Base-by-base conservation (phyloP, 306 rosid species). In the Parietaria judaica region DNA sequence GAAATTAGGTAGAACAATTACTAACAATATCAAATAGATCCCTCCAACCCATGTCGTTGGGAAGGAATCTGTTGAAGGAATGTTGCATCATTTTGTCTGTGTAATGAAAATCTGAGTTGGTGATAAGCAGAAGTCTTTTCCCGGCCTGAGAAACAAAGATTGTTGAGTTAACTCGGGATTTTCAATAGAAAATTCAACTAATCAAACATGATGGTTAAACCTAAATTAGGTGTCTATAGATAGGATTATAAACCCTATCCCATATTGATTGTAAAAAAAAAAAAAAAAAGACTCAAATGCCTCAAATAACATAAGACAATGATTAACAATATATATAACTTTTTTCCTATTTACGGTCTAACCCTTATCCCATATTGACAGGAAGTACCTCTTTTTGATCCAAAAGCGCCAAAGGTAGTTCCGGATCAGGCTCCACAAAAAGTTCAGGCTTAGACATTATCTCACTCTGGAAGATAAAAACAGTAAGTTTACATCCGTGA, bases 361-460 rank as follows among this genome's bases (percentile, higher is more conserved):
- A 23, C 31, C 31, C 31, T 23, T 23, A 23, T 23, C 31, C 31
- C 31, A 23, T 23, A 23, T 23, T 36, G 3, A 52, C 64, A 68
- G 52, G 52, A 5, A 54, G 51, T 69, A 86, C 98, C 95, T 92
- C 98, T 62, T 92, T 92, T 71, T 92, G 98, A 76, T 92, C 98
- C 88, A 92, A 72, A 69, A 92, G 85, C 14, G 96, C 89, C 67
- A 92, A 67, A 61, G 98, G 98, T 72, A 92, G 78, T 36, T 84
- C 85, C 6, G 94, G 98, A 75, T 92, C 98, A 60, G 95, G 98
- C 80, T 84, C 83, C 64, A 92, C 98, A 75, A 86, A 92, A 70
- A 76, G 88, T 79, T 88, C 98, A 8, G 98, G 98, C 77, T 86
- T 92, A 52, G 98, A 84, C 95, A 86, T 92, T 73, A 92, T 92